A percentile compares a stretch with the other conserved stretches of the same genome.
Evolutionary conservation across 2,329 filamentous ascomycete genomes (phyloP).

Genomic region (Fusarium mexicanum): DNA sequence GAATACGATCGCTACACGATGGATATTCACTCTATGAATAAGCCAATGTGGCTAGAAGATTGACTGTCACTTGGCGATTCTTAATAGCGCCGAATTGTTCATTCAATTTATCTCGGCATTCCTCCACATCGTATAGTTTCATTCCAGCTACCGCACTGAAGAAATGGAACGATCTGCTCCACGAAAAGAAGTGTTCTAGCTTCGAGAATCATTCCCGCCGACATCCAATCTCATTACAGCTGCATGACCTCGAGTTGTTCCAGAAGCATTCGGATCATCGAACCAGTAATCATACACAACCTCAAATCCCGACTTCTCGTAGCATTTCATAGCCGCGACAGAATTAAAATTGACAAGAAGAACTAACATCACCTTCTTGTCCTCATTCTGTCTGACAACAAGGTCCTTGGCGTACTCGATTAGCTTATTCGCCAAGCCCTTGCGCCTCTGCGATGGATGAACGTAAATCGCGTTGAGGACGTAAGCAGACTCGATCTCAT

Average conservation of each 20-base stretch:
- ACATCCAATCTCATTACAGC: slow-evolving; percentile 28
- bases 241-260: not conserved
- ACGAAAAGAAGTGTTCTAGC: not conserved
- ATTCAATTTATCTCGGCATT: not conserved
- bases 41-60: not conserved
- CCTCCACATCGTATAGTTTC: not conserved
- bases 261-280: not conserved
- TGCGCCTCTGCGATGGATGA: slow-evolving; percentile 4
- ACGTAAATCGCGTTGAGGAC: slow-evolving; percentile 30
- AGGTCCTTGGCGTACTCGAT: slow-evolving; percentile 11
- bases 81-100: not conserved
- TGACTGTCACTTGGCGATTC: not conserved
- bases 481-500: not conserved
- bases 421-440: slow-evolving; percentile 8
- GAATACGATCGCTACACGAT: not conserved
- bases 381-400: not conserved
- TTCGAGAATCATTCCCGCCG: not conserved
- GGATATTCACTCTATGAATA: not conserved
- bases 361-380: not conserved
- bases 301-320: slow-evolving; percentile 30
- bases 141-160: not conserved
- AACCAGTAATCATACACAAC: slow-evolving; percentile 26
- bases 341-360: slow-evolving; percentile 17
- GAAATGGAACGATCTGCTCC: not conserved
- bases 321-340: slow-evolving; percentile 8